Base-by-base conservation (phyloP, 225 moss, liverwort and hornwort genomes). In the Ulota crispa region DNA sequence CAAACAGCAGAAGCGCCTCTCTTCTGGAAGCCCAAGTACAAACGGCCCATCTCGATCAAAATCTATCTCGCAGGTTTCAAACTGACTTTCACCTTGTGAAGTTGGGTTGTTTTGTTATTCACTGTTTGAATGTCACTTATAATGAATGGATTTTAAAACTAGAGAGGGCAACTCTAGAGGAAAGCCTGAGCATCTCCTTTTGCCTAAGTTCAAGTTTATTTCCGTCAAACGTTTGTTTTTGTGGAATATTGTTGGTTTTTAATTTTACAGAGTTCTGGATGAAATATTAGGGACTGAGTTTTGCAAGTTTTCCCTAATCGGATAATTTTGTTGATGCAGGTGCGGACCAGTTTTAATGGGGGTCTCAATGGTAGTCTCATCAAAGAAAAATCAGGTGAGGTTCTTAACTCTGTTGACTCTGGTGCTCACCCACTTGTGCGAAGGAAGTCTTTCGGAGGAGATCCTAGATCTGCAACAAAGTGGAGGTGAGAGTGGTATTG, bases 361-460 rank as follows among this genome's bases (percentile, higher is more conserved):
- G 85, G 83, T 2, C 78, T 87, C 70, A 86, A 86, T 39, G 85
- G 84, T 12, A 85, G 85, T 13, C 85, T 87, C 27, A 63, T 54
- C 68, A 91, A 87, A 76, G 91, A 91, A 42, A 89, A 86, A 68
- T 87, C 91, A 79, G 83, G 31, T 28, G 91, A 89, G 23, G 60
- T 69, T 73, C 66, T 78, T 26, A 80, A 76, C 52, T 47, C 86
- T 73, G 41, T 72, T 45, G 86, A 88, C 64, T 69, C 76, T 66
- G 65, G 80, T 80, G 67, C 72, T 61, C 83, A 83, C 72, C 72
- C 68, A 59, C 84, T 86, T 43, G 8, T 77, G 70, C 85, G 91
- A 83, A 85, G 91, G 83, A 91, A 85, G 71, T 91, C 91, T 59
- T 91, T 91, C n/a, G 88, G 88, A 68, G 90, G 86, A 60, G 91